phyloP scores from a whole-genome alignment of 257 asterid species.

The Primulina tabacum region DNA sequence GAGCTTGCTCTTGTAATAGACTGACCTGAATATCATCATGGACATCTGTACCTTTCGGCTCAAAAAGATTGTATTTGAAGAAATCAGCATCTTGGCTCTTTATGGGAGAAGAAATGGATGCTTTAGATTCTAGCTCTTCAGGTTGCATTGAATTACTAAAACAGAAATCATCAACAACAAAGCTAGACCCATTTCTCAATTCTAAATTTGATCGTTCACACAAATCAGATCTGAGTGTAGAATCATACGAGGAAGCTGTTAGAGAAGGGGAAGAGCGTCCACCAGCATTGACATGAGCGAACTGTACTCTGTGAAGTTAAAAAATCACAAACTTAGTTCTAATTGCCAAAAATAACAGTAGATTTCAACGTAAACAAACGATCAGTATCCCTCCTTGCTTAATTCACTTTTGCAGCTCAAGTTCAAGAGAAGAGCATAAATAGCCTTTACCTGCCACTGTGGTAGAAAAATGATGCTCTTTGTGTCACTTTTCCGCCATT shows the following conservation, averaged over 20 bases:
- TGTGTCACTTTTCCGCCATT: constrained; percentile 55
- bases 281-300: constrained; percentile 38
- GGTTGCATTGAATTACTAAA: constrained; percentile 53
- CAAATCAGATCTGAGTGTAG: constrained; percentile 47
- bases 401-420: constrained; percentile 14
- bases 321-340: constrained; percentile 21
- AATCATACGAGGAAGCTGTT: constrained; percentile 49
- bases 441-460: constrained; percentile 60
- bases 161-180: constrained; percentile 42
- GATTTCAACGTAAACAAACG: neutral
- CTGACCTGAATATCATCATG: constrained; percentile 40
- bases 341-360: constrained; percentile 11
- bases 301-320: constrained; percentile 47
- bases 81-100: constrained; percentile 45
- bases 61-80: constrained; percentile 44
- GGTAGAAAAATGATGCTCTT: constrained; percentile 59
- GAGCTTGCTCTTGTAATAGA: constrained; percentile 50
- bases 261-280: constrained; percentile 45
- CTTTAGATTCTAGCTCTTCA: constrained; percentile 56
- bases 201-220: constrained; percentile 49
- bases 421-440: constrained; percentile 18
- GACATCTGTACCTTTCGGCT: constrained; percentile 41
- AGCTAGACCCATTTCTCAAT: constrained; percentile 49
- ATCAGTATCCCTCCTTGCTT: constrained; percentile 17
- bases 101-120: constrained; percentile 46